phyloP scores from a whole-genome alignment of 306 rosid species.

The Ceratonia siliqua region DNA sequence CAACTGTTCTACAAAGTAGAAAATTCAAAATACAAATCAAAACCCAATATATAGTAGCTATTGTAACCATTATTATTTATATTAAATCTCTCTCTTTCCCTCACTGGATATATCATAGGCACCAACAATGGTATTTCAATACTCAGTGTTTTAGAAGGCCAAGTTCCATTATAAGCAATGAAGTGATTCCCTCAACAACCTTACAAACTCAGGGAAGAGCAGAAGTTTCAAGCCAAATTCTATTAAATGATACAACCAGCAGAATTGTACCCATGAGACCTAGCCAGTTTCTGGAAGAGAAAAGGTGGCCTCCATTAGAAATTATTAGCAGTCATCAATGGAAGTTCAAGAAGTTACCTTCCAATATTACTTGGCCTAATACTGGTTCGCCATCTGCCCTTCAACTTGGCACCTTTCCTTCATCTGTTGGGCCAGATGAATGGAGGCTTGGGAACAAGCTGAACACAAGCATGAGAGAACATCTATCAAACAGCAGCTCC shows the following conservation, averaged over 20 bases:
- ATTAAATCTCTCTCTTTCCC: background rate
- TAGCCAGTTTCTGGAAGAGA: slow-evolving; percentile 55
- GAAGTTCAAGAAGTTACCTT: slow-evolving; percentile 36
- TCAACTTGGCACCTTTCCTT: slow-evolving; percentile 29
- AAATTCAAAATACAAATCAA: background rate
- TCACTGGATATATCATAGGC: slow-evolving; percentile 21
- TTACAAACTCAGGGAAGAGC: slow-evolving; percentile 38
- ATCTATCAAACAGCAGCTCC: slow-evolving; percentile 38
- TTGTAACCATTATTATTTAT: background rate
- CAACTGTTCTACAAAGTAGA: background rate
- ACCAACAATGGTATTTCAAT: slow-evolving; percentile 42
- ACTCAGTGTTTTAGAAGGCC: slow-evolving; percentile 38
- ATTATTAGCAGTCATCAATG: slow-evolving; percentile 28
- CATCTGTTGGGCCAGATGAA: slow-evolving; percentile 34
- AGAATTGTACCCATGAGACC: slow-evolving; percentile 56
- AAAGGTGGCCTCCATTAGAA: slow-evolving; percentile 55
- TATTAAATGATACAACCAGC: slow-evolving; percentile 3
- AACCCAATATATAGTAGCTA: background rate
- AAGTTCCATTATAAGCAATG: slow-evolving; percentile 30
- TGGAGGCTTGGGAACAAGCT: slow-evolving; percentile 34
- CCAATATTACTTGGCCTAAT: slow-evolving; percentile 22
- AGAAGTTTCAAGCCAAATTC: slow-evolving; percentile 32
- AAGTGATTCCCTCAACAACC: slow-evolving; percentile 31
- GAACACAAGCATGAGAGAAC: slow-evolving; percentile 25
- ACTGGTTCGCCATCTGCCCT: slow-evolving; percentile 19